A percentile compares a stretch with the other conserved stretches of the same genome.
Conservation (phyloP, 345 rosid species). For the Conringia planisiliqua region DNA sequence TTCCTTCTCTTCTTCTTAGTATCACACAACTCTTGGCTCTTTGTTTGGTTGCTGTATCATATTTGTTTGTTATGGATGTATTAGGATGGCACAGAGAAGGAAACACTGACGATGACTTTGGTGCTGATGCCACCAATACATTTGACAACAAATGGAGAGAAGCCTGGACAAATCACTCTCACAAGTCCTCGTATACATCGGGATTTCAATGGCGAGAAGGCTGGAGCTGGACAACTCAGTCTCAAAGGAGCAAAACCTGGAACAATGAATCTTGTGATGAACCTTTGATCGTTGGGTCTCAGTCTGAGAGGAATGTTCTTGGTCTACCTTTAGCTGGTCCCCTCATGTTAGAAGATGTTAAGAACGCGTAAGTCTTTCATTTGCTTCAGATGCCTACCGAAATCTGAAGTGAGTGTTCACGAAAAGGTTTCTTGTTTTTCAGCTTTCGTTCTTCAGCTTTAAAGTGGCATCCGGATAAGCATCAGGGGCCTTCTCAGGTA, state of each 20-base stretch:
- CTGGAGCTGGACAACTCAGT: slow-evolving; percentile 40
- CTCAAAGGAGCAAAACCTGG: slow-evolving; percentile 41
- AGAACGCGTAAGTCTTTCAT: slow-evolving; percentile 58
- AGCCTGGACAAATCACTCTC: slow-evolving; percentile 6
- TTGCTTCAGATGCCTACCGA: neutral
- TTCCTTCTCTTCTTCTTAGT: neutral
- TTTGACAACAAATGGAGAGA: slow-evolving; percentile 22
- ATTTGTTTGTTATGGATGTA: neutral
- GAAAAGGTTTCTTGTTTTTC: slow-evolving; percentile 20
- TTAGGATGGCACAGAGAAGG: slow-evolving; percentile 37
- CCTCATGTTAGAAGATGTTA: slow-evolving; percentile 67
- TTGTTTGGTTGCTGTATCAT: neutral
- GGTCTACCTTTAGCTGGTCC: slow-evolving; percentile 71
- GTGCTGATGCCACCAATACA: slow-evolving; percentile 1
- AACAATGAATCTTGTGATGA: slow-evolving; percentile 38
- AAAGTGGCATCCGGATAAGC: slow-evolving; percentile 96
- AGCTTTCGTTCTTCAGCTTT: slow-evolving; percentile 71
- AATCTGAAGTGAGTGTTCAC: neutral
- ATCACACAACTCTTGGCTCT: slow-evolving; percentile 1
- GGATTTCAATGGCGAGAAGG: slow-evolving; percentile 68
- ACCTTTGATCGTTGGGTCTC: slow-evolving; percentile 43
- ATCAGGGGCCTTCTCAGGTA: slow-evolving; percentile 75
- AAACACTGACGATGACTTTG: slow-evolving; percentile 1
- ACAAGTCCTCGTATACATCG: neutral
- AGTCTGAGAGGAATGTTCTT: slow-evolving; percentile 56